phyloP scores from a whole-genome alignment of 1,284 basidiomycete species.

The Cutaneotrichosporon spelunceum region DNA sequence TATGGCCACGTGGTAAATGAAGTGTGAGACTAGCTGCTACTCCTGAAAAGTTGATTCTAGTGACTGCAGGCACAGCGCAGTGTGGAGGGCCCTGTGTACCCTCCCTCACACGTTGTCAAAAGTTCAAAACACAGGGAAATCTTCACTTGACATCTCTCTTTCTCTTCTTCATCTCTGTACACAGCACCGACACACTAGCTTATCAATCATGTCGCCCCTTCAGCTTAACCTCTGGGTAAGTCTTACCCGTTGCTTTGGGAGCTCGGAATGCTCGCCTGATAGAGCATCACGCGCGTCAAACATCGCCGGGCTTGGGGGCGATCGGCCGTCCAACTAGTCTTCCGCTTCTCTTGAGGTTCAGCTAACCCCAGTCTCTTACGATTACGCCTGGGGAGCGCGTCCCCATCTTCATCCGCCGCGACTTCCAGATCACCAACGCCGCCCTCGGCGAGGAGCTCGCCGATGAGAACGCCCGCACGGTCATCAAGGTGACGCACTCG shows the following conservation, averaged over 20 bases:
- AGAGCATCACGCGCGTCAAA: not conserved
- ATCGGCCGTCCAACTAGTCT: not conserved
- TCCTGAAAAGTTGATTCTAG: slow-evolving; percentile 17
- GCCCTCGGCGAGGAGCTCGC: slow-evolving; percentile 71
- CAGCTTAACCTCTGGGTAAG: slow-evolving; percentile 49
- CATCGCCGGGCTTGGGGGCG: not conserved
- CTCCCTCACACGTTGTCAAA: not conserved
- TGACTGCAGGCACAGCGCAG: not conserved
- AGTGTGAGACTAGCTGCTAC: not conserved
- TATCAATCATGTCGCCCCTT: slow-evolving; percentile 39
- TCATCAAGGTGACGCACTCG: slow-evolving; percentile 72
- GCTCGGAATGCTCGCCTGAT: not conserved
- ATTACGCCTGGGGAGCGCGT: slow-evolving; percentile 55
- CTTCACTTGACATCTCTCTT: slow-evolving; percentile 5
- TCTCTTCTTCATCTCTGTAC: not conserved
- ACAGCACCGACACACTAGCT: not conserved
- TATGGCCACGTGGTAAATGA: slow-evolving; percentile 6
- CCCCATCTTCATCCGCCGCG: slow-evolving; percentile 63
- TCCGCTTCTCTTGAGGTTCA: not conserved
- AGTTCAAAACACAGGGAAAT: not conserved
- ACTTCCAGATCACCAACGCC: slow-evolving; percentile 79
- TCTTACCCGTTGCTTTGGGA: slow-evolving; percentile 4
- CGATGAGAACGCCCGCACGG: slow-evolving; percentile 65
- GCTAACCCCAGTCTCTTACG: slow-evolving; percentile 30
- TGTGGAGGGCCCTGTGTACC: not conserved